phyloP scores from a whole-genome alignment of 805 yeast genomes.

The Candida ficus region DNA sequence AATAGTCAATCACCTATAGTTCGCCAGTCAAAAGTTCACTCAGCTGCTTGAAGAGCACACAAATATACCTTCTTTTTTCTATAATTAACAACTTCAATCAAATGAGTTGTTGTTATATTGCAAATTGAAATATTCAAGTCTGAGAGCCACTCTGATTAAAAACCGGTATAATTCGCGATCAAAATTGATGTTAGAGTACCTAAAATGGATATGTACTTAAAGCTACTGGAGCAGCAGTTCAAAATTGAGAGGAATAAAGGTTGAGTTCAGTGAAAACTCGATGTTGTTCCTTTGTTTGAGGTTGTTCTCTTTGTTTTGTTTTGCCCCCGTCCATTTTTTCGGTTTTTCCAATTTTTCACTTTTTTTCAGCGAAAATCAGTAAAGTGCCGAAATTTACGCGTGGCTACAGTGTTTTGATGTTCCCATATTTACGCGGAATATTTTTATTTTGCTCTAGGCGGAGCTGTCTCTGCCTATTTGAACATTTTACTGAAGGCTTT shows the following conservation, averaged over 20 bases:
- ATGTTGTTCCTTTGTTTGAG: slow-evolving; percentile 10
- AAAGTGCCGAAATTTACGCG: slow-evolving; percentile 1
- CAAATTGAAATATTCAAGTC: not conserved
- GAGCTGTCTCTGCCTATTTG: slow-evolving; percentile 12
- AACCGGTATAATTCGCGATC: slow-evolving; percentile 11
- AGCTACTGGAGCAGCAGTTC: slow-evolving; percentile 7
- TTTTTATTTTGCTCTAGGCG: not conserved
- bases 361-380: slow-evolving; percentile 3
- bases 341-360: slow-evolving; percentile 13
- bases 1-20: not conserved
- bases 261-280: slow-evolving; percentile 11
- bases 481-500: slow-evolving; percentile 74
- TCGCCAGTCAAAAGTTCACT: not conserved
- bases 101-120: slow-evolving; percentile 15
- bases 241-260: slow-evolving; percentile 9
- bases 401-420: not conserved
- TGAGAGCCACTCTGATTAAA: slow-evolving; percentile 4
- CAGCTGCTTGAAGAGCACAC: not conserved
- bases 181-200: slow-evolving; percentile 7
- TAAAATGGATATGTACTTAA: slow-evolving; percentile 5
- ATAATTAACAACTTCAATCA: slow-evolving; percentile 15
- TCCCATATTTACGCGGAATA: slow-evolving; percentile 8
- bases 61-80: not conserved
- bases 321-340: slow-evolving; percentile 13
- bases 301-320: slow-evolving; percentile 8